phyloP scores from a whole-genome alignment of 2,329 filamentous ascomycete genomes.

The Scedosporium minutisporum region DNA sequence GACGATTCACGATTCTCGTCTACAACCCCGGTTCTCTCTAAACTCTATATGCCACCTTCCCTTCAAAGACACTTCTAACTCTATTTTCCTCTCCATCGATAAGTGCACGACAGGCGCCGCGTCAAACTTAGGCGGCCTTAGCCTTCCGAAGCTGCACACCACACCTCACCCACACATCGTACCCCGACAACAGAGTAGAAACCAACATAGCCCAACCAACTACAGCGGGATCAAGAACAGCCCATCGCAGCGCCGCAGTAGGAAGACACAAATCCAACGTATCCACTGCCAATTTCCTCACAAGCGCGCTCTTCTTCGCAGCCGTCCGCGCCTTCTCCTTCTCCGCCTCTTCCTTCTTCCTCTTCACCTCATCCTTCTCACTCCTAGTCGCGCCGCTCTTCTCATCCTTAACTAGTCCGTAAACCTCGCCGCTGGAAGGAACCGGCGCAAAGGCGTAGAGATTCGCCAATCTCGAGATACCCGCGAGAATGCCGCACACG shows the following conservation, averaged over 20 bases:
- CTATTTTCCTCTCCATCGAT: neutral
- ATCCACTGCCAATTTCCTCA: conserved; percentile 29
- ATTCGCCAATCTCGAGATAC: conserved; percentile 30
- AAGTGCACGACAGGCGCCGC: neutral
- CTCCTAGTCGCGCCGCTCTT: conserved; percentile 3
- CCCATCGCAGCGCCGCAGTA: conserved; percentile 50
- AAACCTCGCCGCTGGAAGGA: conserved; percentile 14
- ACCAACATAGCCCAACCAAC: conserved; percentile 51
- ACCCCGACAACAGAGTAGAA: conserved; percentile 51
- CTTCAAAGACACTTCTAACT: neutral
- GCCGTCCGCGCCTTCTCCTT: conserved; percentile 24
- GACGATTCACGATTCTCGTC: too few relatives aligned
- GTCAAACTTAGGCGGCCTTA: neutral
- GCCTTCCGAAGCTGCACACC: conserved; percentile 1
- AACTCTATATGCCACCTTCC: neutral
- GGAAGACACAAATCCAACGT: conserved; percentile 54
- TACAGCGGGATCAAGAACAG: conserved; percentile 36
- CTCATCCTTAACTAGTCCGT: conserved; percentile 9
- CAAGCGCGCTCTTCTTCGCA: conserved; percentile 20
- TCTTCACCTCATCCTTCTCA: conserved; percentile 7
- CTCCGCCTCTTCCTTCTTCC: conserved; percentile 13
- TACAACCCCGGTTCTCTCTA: too few relatives aligned
- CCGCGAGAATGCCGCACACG: conserved; percentile 35
- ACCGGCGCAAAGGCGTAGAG: conserved; percentile 25
- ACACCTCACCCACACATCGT: conserved; percentile 47